Base-by-base conservation (phyloP, 2,329 filamentous ascomycete species). In the Aspergillus intermedius region DNA sequence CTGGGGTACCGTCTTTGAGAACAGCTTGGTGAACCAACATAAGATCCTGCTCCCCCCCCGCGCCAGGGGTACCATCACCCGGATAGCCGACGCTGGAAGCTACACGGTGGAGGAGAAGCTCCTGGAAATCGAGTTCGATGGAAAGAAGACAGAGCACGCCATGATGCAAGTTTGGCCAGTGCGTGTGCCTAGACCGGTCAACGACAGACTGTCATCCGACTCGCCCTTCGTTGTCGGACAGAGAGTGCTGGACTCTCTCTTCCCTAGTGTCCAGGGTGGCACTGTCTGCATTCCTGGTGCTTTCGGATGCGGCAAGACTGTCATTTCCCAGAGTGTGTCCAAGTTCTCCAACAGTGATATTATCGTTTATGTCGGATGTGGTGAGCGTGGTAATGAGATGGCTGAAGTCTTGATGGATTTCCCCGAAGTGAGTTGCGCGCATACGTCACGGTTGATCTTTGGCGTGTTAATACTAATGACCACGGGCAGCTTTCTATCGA, bases 121-220 rank as follows among this genome's bases (percentile, higher is more conserved):
- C 55, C 77, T 98, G 64, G 91, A 96, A 73, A 80, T 97, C 55
- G 93, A 98, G 70, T 98, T 98, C 69, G 88, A 98, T 66, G 93
- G 93, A 65, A 89, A 90, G 76, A 95, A 91, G 80, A 87, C 86
- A 49, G 87, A 91, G 70, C 91, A 88, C 71, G 86, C 86, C 68
- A 97, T 98, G 93, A 95, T 97, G 91, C 93, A 98, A 75, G 83
- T 84, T 59, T 98, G 93, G 93, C 93, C 93, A 50, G 93, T 97
- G 64, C 91, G 93, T 79, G 93, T 94, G 45, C 91, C 93, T 49
- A 85, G 93, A 63, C 93, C 93, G 25, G 85, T 87, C 42, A 91
- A 84, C 57, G 93, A 98, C 78, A 95, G 93, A 77, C 81, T 94
- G 58, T 84, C 88, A 46, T 90, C 91, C 62, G 82, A 91, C 69